A percentile compares a stretch with the other conserved stretches of the same genome.
These are phyloP conservation scores for Aspergillus funiculosus DNA, from an alignment of 495 filamentous ascomycete genomes.

Conservation along the genomic window DNA sequence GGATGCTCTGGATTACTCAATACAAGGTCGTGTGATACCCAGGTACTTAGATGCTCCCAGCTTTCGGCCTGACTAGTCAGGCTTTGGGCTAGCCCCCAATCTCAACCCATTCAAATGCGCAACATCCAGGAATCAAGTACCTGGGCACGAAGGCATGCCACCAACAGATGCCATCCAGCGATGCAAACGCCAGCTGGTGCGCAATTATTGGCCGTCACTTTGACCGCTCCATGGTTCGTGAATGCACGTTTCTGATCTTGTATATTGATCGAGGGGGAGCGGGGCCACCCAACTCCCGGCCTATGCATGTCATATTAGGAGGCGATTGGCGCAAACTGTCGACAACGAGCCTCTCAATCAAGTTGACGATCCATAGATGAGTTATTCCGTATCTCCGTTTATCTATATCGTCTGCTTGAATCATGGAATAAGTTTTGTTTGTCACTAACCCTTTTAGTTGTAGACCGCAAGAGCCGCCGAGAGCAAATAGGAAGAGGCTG, in stretches of 20 bases:
- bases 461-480: background rate
- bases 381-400: background rate
- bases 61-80: too few relatives aligned
- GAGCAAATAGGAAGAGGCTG: background rate
- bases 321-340: background rate
- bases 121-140: conserved; percentile 31
- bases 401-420: too few relatives aligned
- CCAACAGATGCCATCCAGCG: too few relatives aligned
- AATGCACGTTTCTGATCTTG: background rate
- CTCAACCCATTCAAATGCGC: too few relatives aligned
- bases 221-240: background rate
- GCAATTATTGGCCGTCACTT: background rate
- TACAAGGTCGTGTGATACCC: too few relatives aligned
- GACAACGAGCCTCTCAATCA: background rate
- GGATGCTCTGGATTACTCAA: too few relatives aligned
- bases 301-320: background rate
- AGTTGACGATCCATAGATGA: background rate
- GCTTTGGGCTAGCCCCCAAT: too few relatives aligned
- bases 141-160: background rate
- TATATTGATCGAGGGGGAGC: background rate
- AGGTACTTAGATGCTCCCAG: too few relatives aligned
- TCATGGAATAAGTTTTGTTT: background rate
- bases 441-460: background rate
- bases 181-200: too few relatives aligned
- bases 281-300: background rate